Evolutionary conservation across 371 early-diverging fungal genomes (phyloP).

Genomic region (Saksenaea vasiformis): DNA sequence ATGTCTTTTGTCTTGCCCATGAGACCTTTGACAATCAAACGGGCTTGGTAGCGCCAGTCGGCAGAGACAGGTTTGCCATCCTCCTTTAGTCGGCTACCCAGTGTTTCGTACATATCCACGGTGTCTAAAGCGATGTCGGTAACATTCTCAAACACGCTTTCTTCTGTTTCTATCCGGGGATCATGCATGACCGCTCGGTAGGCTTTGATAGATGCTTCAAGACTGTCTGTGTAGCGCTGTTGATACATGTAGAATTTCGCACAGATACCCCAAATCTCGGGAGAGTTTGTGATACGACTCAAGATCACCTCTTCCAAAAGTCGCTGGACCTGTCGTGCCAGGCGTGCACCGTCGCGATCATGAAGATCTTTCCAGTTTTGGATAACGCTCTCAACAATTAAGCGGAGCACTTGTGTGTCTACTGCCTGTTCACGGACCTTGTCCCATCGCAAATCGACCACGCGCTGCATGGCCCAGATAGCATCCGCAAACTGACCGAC

Average conservation of each 20-base stretch:
- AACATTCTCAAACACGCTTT: conserved; percentile 68
- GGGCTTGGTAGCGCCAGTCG: conserved; percentile 90
- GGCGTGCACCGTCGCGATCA: conserved; percentile 43
- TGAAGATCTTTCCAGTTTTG: conserved; percentile 66
- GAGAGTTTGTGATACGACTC: conserved; percentile 72
- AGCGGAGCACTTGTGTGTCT: conserved; percentile 73
- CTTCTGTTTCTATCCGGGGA: conserved; percentile 69
- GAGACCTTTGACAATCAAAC: conserved; percentile 78
- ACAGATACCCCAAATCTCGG: conserved; percentile 75
- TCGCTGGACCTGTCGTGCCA: conserved; percentile 46
- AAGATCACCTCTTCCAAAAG: conserved; percentile 71
- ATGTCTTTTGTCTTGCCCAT: conserved; percentile 77
- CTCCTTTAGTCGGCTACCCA: conserved; percentile 57
- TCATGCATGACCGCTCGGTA: conserved; percentile 80
- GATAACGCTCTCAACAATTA: conserved; percentile 72
- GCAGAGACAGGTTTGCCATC: conserved; percentile 58
- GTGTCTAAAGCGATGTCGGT: conserved; percentile 72
- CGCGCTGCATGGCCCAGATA: conserved; percentile 81
- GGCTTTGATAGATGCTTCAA: conserved; percentile 83
- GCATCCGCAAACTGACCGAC: conserved; percentile 83
- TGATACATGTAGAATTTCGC: conserved; percentile 78
- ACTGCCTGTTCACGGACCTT: conserved; percentile 67
- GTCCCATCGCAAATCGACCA: conserved; percentile 79
- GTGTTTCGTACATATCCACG: conserved; percentile 75
- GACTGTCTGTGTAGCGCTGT: conserved; percentile 57